These are phyloP conservation scores for Panicum hallii DNA, from an alignment of 202 grass and related monocot genomes.

Conservation along the genomic window DNA sequence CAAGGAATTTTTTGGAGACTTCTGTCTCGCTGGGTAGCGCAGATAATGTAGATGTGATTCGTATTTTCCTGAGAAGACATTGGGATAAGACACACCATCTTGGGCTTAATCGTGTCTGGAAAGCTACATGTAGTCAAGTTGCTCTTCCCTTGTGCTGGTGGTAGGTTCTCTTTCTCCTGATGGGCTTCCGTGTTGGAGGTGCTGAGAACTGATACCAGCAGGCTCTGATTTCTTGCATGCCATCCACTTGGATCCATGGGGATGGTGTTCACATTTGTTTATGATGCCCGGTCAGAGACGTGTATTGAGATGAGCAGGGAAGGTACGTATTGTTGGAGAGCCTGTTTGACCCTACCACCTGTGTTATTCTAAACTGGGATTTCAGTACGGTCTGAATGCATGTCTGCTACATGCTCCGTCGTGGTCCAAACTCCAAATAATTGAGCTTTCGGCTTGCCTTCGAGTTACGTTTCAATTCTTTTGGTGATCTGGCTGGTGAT, in stretches of 20 bases:
- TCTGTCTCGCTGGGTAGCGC: not conserved
- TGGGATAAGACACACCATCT: not conserved
- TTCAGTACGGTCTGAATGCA: not conserved
- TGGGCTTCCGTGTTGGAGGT: constrained; percentile 23
- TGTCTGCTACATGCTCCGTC: not conserved
- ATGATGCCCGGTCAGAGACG: not conserved
- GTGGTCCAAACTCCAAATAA: constrained; percentile 12
- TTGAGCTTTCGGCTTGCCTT: constrained; percentile 14
- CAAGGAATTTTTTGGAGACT: constrained; percentile 18
- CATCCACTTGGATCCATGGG: constrained; percentile 8
- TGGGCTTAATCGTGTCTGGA: not conserved
- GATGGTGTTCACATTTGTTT: constrained; percentile 8
- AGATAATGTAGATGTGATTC: not conserved
- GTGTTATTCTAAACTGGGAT: not conserved
- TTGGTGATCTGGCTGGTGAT: not conserved
- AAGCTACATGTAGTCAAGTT: constrained; percentile 6
- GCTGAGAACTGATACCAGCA: not conserved
- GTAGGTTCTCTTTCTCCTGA: constrained; percentile 1
- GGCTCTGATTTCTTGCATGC: not conserved
- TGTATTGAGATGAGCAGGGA: constrained; percentile 8
- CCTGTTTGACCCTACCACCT: constrained; percentile 34
- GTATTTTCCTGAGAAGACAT: constrained; percentile 9
- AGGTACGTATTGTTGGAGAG: constrained; percentile 7
- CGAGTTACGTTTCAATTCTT: not conserved
- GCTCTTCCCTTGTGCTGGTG: constrained; percentile 28